These are phyloP conservation scores for Vigna reflexopilosa DNA, from an alignment of 306 rosid genomes.

Conservation along the genomic window DNA sequence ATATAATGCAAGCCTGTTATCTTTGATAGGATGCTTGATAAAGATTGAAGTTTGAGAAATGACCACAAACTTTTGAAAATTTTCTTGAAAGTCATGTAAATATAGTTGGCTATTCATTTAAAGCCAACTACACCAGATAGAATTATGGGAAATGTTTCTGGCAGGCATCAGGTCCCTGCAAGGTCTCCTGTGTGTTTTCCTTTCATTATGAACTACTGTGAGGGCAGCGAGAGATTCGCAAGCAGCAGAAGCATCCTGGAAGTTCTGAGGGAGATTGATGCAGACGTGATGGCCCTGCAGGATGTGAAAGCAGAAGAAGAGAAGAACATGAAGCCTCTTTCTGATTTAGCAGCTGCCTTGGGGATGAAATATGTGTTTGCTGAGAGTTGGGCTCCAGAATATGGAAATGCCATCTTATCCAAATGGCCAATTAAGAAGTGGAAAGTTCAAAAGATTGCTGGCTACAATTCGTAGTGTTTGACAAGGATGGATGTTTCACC, in stretches of 20 bases:
- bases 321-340: constrained; percentile 82
- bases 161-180: constrained; percentile 68
- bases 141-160: constrained; percentile 42
- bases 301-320: constrained; percentile 94
- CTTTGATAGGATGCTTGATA: not conserved
- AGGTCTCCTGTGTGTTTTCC: constrained; percentile 84
- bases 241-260: constrained; percentile 76
- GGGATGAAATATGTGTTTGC: constrained; percentile 91
- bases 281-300: constrained; percentile 82
- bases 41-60: not conserved
- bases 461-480: too few species aligned
- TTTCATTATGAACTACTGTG: constrained; percentile 54
- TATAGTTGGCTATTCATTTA: not conserved
- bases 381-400: constrained; percentile 97
- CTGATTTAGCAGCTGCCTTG: constrained; percentile 83
- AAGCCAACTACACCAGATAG: constrained; percentile 33
- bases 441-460: constrained; percentile 83
- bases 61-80: not conserved
- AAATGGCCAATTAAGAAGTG: constrained; percentile 91
- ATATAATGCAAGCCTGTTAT: not conserved
- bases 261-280: constrained; percentile 78
- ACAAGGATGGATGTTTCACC: too few species aligned
- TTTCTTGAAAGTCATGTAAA: not conserved
- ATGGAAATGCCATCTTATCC: constrained; percentile 85
- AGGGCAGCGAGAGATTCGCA: constrained; percentile 54